Conservation (phyloP, 2,329 filamentous ascomycete species). For the Botryotinia convoluta region DNA sequence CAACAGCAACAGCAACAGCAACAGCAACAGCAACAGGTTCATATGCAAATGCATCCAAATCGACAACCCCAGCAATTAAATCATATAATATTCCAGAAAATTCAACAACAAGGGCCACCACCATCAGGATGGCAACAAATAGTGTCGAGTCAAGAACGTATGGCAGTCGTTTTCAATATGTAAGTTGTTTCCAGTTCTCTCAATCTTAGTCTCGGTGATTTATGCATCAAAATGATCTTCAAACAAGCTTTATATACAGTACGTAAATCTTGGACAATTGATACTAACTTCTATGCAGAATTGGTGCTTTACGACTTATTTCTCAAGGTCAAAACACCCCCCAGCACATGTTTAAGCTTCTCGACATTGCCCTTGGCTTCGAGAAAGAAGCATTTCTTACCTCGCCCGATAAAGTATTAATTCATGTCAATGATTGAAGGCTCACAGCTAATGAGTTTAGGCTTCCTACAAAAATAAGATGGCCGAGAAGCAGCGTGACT, state of each 20-base stretch:
- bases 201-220: neutral
- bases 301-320: constrained; percentile 35
- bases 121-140: constrained; percentile 34
- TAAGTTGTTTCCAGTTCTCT: constrained; percentile 25
- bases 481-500: constrained; percentile 32
- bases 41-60: constrained; percentile 10
- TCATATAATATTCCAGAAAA: constrained; percentile 31
- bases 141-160: constrained; percentile 34
- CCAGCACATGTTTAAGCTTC: constrained; percentile 29
- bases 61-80: constrained; percentile 29
- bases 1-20: constrained; percentile 30
- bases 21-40: constrained; percentile 16
- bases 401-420: constrained; percentile 33
- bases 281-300: constrained; percentile 25
- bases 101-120: constrained; percentile 31
- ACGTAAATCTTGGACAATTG: neutral
- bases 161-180: constrained; percentile 32
- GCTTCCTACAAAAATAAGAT: constrained; percentile 33
- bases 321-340: constrained; percentile 29
- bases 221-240: neutral
- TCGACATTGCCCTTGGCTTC: constrained; percentile 35
- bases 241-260: neutral
- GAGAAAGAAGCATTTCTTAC: constrained; percentile 36
- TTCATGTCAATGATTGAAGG: neutral
- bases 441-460: constrained; percentile 28